Evolutionary conservation across 2,329 filamentous ascomycete species (phyloP), one percentile per base, ranked within the genome.

Genomic region (Chrysoporthe deuterocubensis): DNA sequence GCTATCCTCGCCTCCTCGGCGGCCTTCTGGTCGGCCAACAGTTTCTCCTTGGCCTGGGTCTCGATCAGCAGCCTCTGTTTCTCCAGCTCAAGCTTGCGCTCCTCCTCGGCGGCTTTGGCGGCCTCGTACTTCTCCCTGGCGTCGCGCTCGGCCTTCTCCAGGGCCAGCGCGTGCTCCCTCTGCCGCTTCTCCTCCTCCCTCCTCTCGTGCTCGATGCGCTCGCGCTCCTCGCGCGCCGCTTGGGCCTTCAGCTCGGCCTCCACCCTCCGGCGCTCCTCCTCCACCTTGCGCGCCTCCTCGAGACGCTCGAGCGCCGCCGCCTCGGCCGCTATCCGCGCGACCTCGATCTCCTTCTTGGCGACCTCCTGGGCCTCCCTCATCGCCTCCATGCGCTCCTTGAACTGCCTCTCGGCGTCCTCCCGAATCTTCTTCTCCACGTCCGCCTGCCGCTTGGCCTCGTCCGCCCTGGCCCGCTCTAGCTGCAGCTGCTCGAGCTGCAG

Each of bases 401-500:
- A 81, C 18, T 80, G 79, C 11, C 81, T 78, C 61, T 85, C 83
- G 8, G 84, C 81, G 62, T 85, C 83, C 54, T 75, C 73, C 42
- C 81, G 79, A 34, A 80, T 84, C 71, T 81, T 79, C 13, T 77
- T 78, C 69, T 85, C 83, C 0, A 82, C 70, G 62, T 83, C 81
- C 4, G 77, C 77, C 66, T 81, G 79, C 72, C 78, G 81, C 44
- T 82, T 80, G 11, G 79, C 81, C 13, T 81, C 82, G 64, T 83
- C 83, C 69, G 79, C 80, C 70, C 77, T 79, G 42, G 81, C 82
- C 67, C 83, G 78, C 42, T 81, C 81, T 4, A 77, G 79, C 70
- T 86, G 82, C 56, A 86, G 80, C 11, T 79, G 78, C 14, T 83
- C 81, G 18, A 92, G 77, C 72, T 90, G 84, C 70, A 87, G 83